These are phyloP conservation scores for Boletus bicolor DNA, from an alignment of 768 basidiomycete species.

Conservation along the genomic window DNA sequence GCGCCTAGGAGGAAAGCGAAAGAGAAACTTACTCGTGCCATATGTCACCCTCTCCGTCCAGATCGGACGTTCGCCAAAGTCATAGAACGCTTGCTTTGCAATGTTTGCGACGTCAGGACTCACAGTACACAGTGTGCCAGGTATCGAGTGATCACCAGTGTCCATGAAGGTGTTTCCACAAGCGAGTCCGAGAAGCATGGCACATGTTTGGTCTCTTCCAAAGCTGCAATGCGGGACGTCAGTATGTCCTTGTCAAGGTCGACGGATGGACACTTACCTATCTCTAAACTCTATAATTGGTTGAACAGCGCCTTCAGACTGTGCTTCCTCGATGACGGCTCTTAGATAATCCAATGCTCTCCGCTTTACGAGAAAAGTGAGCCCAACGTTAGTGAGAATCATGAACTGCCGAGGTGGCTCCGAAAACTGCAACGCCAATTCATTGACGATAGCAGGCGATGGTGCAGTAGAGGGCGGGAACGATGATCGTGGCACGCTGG, in stretches of 20 bases:
- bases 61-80: conserved; percentile 78
- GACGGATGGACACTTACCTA: conserved; percentile 44
- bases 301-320: conserved; percentile 71
- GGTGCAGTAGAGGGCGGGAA: conserved; percentile 39
- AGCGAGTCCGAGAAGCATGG: conserved; percentile 86
- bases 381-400: conserved; percentile 81
- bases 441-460: conserved; percentile 62
- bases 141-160: conserved; percentile 43
- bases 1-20: background rate
- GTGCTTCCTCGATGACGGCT: conserved; percentile 78
- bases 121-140: conserved; percentile 47
- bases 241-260: background rate
- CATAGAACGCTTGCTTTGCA: conserved; percentile 85
- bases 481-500: conserved; percentile 43
- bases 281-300: conserved; percentile 82
- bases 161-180: conserved; percentile 81
- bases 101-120: conserved; percentile 62
- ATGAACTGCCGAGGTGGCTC: conserved; percentile 76
- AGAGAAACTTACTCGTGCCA: conserved; percentile 55
- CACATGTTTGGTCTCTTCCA: conserved; percentile 88
- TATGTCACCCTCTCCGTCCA: conserved; percentile 78
- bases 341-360: conserved; percentile 82
- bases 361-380: conserved; percentile 77
- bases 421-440: conserved; percentile 79
- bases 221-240: conserved; percentile 49